phyloP scores from a whole-genome alignment of 257 asterid species.

The Solanum gandarillasii region DNA sequence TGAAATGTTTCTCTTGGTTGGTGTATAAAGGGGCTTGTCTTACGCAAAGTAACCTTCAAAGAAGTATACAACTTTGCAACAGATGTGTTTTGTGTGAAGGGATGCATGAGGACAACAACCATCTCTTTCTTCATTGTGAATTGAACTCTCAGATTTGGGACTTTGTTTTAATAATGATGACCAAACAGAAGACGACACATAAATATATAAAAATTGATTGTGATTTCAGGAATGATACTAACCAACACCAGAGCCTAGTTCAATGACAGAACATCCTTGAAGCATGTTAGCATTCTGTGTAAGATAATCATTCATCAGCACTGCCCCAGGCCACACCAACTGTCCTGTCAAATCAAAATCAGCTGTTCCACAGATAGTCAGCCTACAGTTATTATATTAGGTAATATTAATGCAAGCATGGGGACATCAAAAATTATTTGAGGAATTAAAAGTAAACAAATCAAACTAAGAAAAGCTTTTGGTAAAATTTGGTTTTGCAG shows the following conservation, averaged over 20 bases:
- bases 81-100: not conserved
- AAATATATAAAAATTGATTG: not conserved
- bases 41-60: not conserved
- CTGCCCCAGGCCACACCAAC: slow-evolving; percentile 98
- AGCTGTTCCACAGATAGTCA: slow-evolving; percentile 49
- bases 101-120: not conserved
- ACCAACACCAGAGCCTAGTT: slow-evolving; percentile 97
- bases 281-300: slow-evolving; percentile 52
- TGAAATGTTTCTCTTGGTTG: not conserved
- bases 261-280: slow-evolving; percentile 62
- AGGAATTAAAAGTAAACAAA: not conserved
- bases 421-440: not conserved
- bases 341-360: slow-evolving; percentile 96
- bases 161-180: not conserved
- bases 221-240: slow-evolving; percentile 2
- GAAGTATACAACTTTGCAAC: not conserved
- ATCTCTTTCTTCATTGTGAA: not conserved
- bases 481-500: not conserved
- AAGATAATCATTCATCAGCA: slow-evolving; percentile 63
- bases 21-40: not conserved
- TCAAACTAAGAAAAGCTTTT: not conserved
- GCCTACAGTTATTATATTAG: slow-evolving; percentile 3
- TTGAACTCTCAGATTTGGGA: not conserved
- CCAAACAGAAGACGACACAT: not conserved
- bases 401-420: not conserved